Evolutionary conservation across 495 filamentous ascomycete genomes (phyloP).

Genomic region (Evernia prunastri): DNA sequence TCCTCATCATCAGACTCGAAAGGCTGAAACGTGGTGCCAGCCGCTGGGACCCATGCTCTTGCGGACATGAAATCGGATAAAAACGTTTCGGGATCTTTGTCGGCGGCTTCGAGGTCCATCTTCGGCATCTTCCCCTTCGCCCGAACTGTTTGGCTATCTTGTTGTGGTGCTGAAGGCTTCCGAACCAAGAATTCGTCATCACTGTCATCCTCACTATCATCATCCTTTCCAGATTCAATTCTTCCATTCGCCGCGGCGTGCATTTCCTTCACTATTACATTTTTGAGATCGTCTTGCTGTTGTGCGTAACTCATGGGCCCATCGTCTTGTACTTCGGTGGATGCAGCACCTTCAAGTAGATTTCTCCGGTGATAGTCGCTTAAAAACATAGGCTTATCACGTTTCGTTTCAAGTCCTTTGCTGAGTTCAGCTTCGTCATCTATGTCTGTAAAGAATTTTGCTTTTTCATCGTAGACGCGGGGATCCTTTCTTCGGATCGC

Average conservation of each 20-base stretch:
- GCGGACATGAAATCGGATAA: slow-evolving; percentile 83
- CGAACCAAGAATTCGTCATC: slow-evolving; percentile 65
- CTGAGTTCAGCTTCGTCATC: slow-evolving; percentile 44
- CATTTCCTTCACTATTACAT: slow-evolving; percentile 69
- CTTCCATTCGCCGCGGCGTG: slow-evolving; percentile 51
- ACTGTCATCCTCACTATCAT: slow-evolving; percentile 58
- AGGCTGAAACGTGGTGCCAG: slow-evolving; percentile 53
- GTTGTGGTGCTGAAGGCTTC: slow-evolving; percentile 36
- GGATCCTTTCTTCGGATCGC: slow-evolving; percentile 89
- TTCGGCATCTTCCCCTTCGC: slow-evolving; percentile 34
- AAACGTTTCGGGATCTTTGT: slow-evolving; percentile 84
- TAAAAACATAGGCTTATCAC: slow-evolving; percentile 79
- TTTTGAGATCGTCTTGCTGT: slow-evolving; percentile 78
- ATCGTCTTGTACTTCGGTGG: slow-evolving; percentile 47
- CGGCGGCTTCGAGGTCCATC: slow-evolving; percentile 65
- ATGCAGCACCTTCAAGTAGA: slow-evolving; percentile 56
- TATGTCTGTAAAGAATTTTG: slow-evolving; percentile 65
- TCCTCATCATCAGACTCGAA: slow-evolving; percentile 92
- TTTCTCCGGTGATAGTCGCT: slow-evolving; percentile 87
- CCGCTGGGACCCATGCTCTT: slow-evolving; percentile 76
- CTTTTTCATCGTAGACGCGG: slow-evolving; percentile 72
- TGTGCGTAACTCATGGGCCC: slow-evolving; percentile 67
- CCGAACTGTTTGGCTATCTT: slow-evolving; percentile 30
- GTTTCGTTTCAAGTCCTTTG: slow-evolving; percentile 36
- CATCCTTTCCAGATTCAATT: slow-evolving; percentile 33